Evolutionary conservation across 2,329 filamentous ascomycete species (phyloP), one percentile per base, ranked within the genome.

Genomic region (Didymella pinodella): DNA sequence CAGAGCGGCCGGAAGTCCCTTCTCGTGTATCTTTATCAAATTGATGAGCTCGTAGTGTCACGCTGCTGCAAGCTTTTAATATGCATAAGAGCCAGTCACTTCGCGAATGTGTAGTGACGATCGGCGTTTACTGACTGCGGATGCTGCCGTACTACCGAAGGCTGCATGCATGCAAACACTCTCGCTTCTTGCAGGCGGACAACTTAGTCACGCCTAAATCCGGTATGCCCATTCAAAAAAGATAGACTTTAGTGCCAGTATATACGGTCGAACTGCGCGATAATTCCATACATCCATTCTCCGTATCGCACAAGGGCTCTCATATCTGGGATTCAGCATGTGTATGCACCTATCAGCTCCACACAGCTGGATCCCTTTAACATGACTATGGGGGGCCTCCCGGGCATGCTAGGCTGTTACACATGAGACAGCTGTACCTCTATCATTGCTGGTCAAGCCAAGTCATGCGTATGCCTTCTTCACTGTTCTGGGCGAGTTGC

Each of bases 141-240:
- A 44, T 44, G 28, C 34, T 46, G 48, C 47, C 54, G 54, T 25
- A 11, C 29, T 41, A 20, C 48, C 26, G 20, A 36, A 25, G 31
- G 40, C 47, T 47, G 41, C 46, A 46, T 47, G 47, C 46, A 46
- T 48, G 54, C 34, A 48, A 48, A 50, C 48, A 40, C 31, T 5
- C 18, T 44, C 22, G 14, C 25, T 44, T 22, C 41, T 28, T 25
- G 25, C 41, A 44, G n/a, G 3, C 5, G 14, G 25, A 44, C 12
- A 2, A 25, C 6, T 25, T 28, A 6, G 6, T 28, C 28, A 44
- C 14, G 25, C 12, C 41, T 28, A 28, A n/a, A 2, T 44, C 22
- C 38, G 20, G 18, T 38, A 22, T 22, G 22, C 22, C 22, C 22
- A 22, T 22, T 22, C 22, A 2, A 22, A 11, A 7, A 29, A 8